A percentile compares a stretch with the other conserved stretches of the same genome.
Evolutionary conservation across 768 basidiomycete genomes (phyloP).

Genomic region (Naematelia aurantialba): DNA sequence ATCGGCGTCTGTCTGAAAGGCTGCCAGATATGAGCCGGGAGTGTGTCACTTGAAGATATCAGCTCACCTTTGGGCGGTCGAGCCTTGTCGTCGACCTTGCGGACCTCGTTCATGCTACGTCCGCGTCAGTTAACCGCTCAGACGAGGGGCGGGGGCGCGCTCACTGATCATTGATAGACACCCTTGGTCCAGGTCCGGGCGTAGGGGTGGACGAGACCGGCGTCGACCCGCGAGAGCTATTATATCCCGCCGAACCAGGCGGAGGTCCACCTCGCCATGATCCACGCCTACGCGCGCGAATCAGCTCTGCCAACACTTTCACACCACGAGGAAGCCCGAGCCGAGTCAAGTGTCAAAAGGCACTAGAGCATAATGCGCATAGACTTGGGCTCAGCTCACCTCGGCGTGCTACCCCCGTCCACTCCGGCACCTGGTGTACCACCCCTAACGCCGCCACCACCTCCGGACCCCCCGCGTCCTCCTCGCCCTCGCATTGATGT

Average conservation of each 20-base stretch:
- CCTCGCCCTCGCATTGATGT: conserved; percentile 12
- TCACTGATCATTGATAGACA: conserved; percentile 41
- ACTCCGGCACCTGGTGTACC: conserved; percentile 10
- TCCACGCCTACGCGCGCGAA: conserved; percentile 23
- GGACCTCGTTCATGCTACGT: conserved; percentile 33
- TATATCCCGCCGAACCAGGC: conserved; percentile 20
- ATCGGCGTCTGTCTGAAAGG: conserved; percentile 42
- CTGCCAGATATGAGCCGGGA: too few species aligned
- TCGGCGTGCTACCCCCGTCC: background rate
- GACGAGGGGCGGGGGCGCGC: background rate
- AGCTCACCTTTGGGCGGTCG: conserved; percentile 21
- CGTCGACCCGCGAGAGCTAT: conserved; percentile 18
- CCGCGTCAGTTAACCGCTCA: conserved; percentile 7
- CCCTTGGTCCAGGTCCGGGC: conserved; percentile 19
- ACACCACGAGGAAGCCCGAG: too few species aligned
- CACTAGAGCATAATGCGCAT: too few species aligned
- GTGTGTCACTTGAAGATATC: conserved; percentile 1
- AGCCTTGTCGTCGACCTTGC: conserved; percentile 27
- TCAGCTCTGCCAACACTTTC: conserved; percentile 5
- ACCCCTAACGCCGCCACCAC: conserved; percentile 12
- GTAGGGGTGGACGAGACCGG: conserved; percentile 8
- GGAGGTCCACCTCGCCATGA: conserved; percentile 40
- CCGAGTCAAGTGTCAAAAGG: too few species aligned
- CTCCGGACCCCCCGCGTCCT: conserved; percentile 13
- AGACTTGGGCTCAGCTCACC: too few species aligned